A percentile compares a stretch with the other conserved stretches of the same genome.
These are phyloP conservation scores for Ulota crispa DNA, from an alignment of 225 moss, liverwort and hornwort genomes.

Conservation along the genomic window DNA sequence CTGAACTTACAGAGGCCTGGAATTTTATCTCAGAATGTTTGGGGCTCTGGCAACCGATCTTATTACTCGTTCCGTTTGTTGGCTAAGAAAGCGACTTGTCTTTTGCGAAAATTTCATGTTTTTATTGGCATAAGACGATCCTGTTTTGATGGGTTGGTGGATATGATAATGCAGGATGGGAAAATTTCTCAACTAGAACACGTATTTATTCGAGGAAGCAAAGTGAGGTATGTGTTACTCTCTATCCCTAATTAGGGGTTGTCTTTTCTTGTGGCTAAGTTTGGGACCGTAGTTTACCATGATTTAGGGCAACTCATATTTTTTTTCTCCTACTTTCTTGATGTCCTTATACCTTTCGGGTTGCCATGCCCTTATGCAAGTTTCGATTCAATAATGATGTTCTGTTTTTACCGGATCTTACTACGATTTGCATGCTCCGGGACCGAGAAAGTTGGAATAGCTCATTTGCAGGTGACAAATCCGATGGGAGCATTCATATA, in stretches of 20 bases:
- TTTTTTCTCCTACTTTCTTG: not conserved
- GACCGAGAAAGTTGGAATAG: not conserved
- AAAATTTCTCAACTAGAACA: constrained; percentile 64
- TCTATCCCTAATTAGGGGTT: not conserved
- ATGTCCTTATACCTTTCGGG: not conserved
- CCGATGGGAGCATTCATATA: not conserved
- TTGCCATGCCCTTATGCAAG: not conserved
- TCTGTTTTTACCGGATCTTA: not conserved
- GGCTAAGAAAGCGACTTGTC: not conserved
- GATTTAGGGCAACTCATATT: not conserved
- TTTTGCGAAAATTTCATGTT: not conserved
- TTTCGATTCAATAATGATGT: not conserved
- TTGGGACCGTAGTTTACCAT: not conserved
- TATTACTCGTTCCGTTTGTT: not conserved
- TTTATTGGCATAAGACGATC: not conserved
- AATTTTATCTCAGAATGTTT: not conserved
- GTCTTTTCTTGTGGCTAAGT: not conserved
- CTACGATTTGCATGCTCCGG: not conserved
- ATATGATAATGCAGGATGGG: constrained; percentile 48
- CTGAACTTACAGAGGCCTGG: not conserved
- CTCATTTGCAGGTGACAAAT: not conserved
- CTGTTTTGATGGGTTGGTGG: constrained; percentile 4
- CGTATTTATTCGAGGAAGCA: constrained; percentile 71
- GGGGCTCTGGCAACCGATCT: not conserved
- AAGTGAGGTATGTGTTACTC: constrained; percentile 49